Percentiles rank a stretch among this genome's conserved stretches.
Evolutionary conservation across 805 yeast genomes (phyloP).

Genomic region (Wilhelminamyces savonicus): DNA sequence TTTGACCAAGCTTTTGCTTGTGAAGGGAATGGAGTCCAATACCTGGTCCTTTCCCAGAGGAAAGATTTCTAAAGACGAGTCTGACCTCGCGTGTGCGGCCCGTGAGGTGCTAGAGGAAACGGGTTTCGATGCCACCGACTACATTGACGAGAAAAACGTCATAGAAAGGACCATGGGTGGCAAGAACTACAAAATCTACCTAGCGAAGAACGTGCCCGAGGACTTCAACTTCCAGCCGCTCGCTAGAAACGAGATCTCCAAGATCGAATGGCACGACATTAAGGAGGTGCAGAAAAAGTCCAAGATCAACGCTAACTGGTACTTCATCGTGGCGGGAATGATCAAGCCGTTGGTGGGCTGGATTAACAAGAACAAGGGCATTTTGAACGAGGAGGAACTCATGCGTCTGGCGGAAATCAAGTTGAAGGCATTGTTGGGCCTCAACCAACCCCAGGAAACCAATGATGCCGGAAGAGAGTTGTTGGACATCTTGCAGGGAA

Average conservation of each 20-base stretch:
- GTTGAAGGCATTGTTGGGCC: conserved; percentile 59
- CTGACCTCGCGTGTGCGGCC: conserved; percentile 81
- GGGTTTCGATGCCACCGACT: conserved; percentile 74
- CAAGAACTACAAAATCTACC: conserved; percentile 78
- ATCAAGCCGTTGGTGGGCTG: conserved; percentile 48
- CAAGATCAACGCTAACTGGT: conserved; percentile 31
- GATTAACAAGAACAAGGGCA: conserved; percentile 46
- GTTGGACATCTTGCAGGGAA: conserved; percentile 50
- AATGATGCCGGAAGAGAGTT: conserved; percentile 74
- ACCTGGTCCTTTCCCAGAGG: conserved; percentile 97
- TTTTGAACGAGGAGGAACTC: conserved; percentile 49
- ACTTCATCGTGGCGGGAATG: conserved; percentile 43
- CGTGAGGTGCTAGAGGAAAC: conserved; percentile 93
- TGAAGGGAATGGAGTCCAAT: conserved; percentile 73
- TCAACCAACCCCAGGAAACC: conserved; percentile 30
- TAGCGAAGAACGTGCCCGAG: conserved; percentile 74
- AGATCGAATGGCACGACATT: conserved; percentile 73
- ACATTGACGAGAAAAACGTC: conserved; percentile 62
- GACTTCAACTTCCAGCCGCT: conserved; percentile 68
- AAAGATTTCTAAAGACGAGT: conserved; percentile 88
- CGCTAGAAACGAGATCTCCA: conserved; percentile 82
- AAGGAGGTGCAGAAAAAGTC: conserved; percentile 35
- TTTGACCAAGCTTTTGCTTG: conserved; percentile 66
- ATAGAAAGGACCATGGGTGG: conserved; percentile 78
- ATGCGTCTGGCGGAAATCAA: conserved; percentile 58